Conservation (phyloP, 2,329 filamentous ascomycete genomes). For the Nemania diffusa region DNA sequence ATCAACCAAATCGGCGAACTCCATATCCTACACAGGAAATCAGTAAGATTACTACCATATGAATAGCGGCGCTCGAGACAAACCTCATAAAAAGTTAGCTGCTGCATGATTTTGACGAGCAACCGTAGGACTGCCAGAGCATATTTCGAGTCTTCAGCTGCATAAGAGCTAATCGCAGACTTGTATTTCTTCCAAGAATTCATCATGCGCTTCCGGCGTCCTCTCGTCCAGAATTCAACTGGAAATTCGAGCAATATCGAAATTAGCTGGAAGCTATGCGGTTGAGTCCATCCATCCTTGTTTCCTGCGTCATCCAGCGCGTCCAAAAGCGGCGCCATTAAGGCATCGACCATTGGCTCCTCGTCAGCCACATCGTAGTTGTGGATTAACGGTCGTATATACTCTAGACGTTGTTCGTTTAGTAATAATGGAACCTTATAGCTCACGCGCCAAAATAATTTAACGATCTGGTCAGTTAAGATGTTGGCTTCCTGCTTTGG, state of each 20-base stretch:
- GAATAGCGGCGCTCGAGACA: conserved; percentile 14
- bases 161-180: conserved; percentile 36
- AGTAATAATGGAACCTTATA: conserved; percentile 23
- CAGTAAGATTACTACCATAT: conserved; percentile 24
- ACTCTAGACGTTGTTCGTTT: conserved; percentile 25
- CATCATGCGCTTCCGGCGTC: conserved; percentile 49
- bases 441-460: conserved; percentile 40
- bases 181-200: conserved; percentile 48
- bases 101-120: conserved; percentile 46
- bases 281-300: conserved; percentile 43
- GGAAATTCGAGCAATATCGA: conserved; percentile 45
- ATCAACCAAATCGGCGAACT: conserved; percentile 45
- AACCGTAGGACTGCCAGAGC: conserved; percentile 43
- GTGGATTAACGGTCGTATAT: conserved; percentile 39
- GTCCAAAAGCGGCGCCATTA: conserved; percentile 44
- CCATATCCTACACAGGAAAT: conserved; percentile 43
- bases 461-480: conserved; percentile 39
- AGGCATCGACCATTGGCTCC: conserved; percentile 43
- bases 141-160: conserved; percentile 40
- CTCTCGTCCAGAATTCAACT: conserved; percentile 44
- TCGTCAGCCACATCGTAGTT: conserved; percentile 44
- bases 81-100: conserved; percentile 50
- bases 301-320: conserved; percentile 39
- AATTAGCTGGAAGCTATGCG: conserved; percentile 39
- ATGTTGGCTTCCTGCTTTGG: conserved; percentile 36